A percentile compares a stretch with the other conserved stretches of the same genome.
Evolutionary conservation across 805 yeast genomes (phyloP).

Genomic region (Cyberlindnera galapagoensis): DNA sequence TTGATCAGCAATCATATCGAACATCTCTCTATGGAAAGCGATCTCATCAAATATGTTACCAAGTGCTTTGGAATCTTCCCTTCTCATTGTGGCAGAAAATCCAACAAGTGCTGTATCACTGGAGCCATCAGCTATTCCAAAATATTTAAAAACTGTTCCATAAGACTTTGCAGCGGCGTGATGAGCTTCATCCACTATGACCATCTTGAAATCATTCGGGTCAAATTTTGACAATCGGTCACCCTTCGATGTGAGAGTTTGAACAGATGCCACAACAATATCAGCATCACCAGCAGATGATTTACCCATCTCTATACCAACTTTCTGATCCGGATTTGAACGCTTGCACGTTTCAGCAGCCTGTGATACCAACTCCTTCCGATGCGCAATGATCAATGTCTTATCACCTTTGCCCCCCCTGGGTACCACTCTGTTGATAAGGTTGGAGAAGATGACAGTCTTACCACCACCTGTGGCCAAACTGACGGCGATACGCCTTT

Average conservation of each 20-base stretch:
- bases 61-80: slow-evolving; percentile 65
- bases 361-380: slow-evolving; percentile 72
- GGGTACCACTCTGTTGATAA: slow-evolving; percentile 41
- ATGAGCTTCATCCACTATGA: slow-evolving; percentile 89
- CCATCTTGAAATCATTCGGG: slow-evolving; percentile 57
- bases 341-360: slow-evolving; percentile 44
- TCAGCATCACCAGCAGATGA: slow-evolving; percentile 41
- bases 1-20: slow-evolving; percentile 59
- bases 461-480: slow-evolving; percentile 95
- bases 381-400: slow-evolving; percentile 66
- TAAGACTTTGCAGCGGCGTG: slow-evolving; percentile 78
- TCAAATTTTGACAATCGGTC: slow-evolving; percentile 46
- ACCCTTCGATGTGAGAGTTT: slow-evolving; percentile 49
- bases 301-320: slow-evolving; percentile 68
- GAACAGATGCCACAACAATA: slow-evolving; percentile 73
- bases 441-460: slow-evolving; percentile 66
- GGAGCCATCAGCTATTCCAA: slow-evolving; percentile 27
- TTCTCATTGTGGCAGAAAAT: slow-evolving; percentile 79
- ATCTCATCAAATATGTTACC: slow-evolving; percentile 61
- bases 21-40: slow-evolving; percentile 59
- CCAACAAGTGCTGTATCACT: slow-evolving; percentile 61
- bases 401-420: slow-evolving; percentile 25
- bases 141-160: slow-evolving; percentile 48
- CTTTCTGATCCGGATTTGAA: slow-evolving; percentile 42
- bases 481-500: slow-evolving; percentile 66